These are phyloP conservation scores for Ceriops zippeliana DNA, from an alignment of 345 rosid species.

Conservation along the genomic window DNA sequence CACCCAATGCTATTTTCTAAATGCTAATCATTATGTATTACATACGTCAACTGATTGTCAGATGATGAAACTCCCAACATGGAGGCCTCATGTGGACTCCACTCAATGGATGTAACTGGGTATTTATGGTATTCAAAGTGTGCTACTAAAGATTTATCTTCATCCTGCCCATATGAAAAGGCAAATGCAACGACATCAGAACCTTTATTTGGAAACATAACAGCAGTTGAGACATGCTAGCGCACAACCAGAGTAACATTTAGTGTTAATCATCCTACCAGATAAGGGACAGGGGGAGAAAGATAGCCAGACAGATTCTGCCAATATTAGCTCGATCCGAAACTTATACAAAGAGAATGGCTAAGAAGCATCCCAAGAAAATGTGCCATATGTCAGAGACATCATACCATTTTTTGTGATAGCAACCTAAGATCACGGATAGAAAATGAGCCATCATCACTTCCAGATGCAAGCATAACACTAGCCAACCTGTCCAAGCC, in stretches of 20 bases:
- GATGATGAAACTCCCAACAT: slow-evolving; percentile 79
- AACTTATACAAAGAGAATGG: not conserved
- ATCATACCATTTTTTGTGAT: slow-evolving; percentile 14
- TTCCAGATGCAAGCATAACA: slow-evolving; percentile 91
- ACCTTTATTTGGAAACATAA: not conserved
- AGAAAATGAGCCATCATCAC: slow-evolving; percentile 93
- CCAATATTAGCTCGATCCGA: not conserved
- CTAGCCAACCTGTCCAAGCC: slow-evolving; percentile 65
- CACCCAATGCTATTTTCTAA: not conserved
- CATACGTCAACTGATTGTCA: slow-evolving; percentile 91
- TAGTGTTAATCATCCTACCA: not conserved
- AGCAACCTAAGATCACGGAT: slow-evolving; percentile 83
- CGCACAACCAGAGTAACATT: not conserved
- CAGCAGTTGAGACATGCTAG: not conserved
- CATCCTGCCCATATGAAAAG: slow-evolving; percentile 41
- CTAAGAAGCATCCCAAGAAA: not conserved
- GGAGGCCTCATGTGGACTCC: slow-evolving; percentile 92
- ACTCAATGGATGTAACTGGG: slow-evolving; percentile 89
- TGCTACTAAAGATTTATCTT: slow-evolving; percentile 69
- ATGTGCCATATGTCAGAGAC: not conserved
- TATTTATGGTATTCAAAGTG: slow-evolving; percentile 83
- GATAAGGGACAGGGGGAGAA: not conserved
- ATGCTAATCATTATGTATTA: slow-evolving; percentile 2
- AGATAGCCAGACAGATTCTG: not conserved
- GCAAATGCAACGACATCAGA: not conserved